Evolutionary conservation across 2,329 filamentous ascomycete species (phyloP), one percentile per base, ranked within the genome.

Genomic region (Diaporthe sp.): DNA sequence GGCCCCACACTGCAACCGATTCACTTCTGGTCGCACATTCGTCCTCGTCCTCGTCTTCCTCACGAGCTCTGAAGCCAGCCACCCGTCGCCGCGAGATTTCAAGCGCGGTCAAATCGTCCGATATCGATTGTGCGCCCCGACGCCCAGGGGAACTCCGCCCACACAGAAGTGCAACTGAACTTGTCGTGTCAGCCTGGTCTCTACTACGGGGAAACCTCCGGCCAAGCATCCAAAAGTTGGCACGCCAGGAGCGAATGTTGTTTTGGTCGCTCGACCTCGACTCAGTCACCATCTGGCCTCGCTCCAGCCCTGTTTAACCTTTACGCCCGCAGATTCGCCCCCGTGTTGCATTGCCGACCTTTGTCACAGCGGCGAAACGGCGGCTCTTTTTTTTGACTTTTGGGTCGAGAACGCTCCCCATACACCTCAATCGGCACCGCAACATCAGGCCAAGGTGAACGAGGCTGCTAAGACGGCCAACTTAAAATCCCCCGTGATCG

Each of bases 221-320:
- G 47, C 37, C 56, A 63, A 63, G 44, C 56, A 55, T 27, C 71
- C 39, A 50, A 73, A 39, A 56, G 37, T 69, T 66, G 71, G 50
- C 53, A 73, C 27, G 22, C 51, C 47, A 69, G 71, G 53, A 44
- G 13, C 42, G 27, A 7, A 37, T 68, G 50, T 44, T 50, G 71
- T 58, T 55, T 53, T 68, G 44, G 70, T 44, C 47, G 42, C 70
- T 72, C 70, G 25, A 70, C 63, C 44, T 69, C 68, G 63, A 70
- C 55, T 70, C 51, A 51, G 32, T 65, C 22, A 55, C 66, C 73
- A 39, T 37, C n/a, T 66, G 51, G 44, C 65, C 50, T 61, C 37
- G 32, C 35, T 51, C 25, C 63, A 70, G 65, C 51, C 47, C 39
- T 42, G 19, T 25, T 71, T 44, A 69, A 47, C 44, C 65, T 73